Evolutionary conservation across 805 yeast species (phyloP).

Genomic region (Sungouiella thailandica): DNA sequence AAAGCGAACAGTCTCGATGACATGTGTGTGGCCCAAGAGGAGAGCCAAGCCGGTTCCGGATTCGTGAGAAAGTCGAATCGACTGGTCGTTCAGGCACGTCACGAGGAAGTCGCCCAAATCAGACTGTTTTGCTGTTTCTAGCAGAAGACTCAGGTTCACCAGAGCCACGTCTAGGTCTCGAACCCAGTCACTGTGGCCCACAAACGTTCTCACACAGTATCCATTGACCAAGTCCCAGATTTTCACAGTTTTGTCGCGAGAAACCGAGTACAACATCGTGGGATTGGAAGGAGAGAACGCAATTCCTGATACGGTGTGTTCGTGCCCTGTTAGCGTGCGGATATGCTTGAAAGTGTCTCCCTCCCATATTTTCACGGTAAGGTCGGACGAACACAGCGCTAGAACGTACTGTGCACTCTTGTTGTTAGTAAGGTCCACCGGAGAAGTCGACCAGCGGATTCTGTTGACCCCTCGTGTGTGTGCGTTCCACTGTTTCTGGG

Average conservation of each 20-base stretch:
- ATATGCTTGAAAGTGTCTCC: constrained; percentile 46
- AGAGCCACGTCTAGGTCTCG: constrained; percentile 49
- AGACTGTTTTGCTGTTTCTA: constrained; percentile 6
- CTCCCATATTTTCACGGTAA: constrained; percentile 69
- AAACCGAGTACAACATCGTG: constrained; percentile 50
- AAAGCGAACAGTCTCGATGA: constrained; percentile 67
- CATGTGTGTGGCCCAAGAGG: constrained; percentile 77
- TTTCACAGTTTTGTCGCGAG: constrained; percentile 58
- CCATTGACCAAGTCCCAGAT: constrained; percentile 69
- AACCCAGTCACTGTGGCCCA: constrained; percentile 89
- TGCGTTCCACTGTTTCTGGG: constrained; percentile 62
- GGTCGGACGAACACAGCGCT: constrained; percentile 50
- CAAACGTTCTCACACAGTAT: constrained; percentile 57
- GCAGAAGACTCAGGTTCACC: constrained; percentile 12
- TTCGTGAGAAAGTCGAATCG: constrained; percentile 61
- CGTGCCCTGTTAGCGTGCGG: constrained; percentile 76
- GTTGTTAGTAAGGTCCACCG: constrained; percentile 32
- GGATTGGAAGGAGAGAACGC: constrained; percentile 46
- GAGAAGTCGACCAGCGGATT: constrained; percentile 46
- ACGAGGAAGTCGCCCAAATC: constrained; percentile 52
- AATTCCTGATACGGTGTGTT: constrained; percentile 72
- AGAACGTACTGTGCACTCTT: constrained; percentile 33
- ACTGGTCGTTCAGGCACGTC: constrained; percentile 77
- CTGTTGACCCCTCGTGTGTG: constrained; percentile 69
- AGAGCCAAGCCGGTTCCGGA: constrained; percentile 65